phyloP scores from a whole-genome alignment of 1,284 basidiomycete species.

The Schizopora paradoxa region DNA sequence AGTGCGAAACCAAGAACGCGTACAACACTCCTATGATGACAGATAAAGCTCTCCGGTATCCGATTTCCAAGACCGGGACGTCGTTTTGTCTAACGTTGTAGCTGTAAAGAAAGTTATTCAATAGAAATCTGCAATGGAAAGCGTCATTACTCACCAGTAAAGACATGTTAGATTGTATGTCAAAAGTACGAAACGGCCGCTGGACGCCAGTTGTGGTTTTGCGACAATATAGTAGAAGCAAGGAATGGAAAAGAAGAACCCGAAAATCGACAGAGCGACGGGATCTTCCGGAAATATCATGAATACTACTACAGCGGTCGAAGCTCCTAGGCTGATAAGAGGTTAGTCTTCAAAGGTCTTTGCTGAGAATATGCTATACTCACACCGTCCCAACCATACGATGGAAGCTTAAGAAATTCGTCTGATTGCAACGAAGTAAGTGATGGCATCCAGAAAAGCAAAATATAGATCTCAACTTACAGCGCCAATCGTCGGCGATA shows the following conservation, averaged over 20 bases:
- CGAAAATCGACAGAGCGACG: constrained; percentile 72
- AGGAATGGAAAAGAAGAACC: constrained; percentile 87
- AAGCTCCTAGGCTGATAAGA: constrained; percentile 65
- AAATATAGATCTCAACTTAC: constrained; percentile 37
- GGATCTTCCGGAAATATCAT: constrained; percentile 74
- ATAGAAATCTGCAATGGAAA: not conserved
- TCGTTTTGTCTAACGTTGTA: constrained; percentile 79
- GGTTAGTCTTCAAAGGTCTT: not conserved
- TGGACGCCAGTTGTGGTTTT: constrained; percentile 73
- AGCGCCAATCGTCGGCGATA: constrained; percentile 83
- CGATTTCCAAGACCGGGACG: constrained; percentile 67
- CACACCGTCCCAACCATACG: constrained; percentile 82
- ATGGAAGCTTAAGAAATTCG: constrained; percentile 74
- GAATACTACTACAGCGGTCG: constrained; percentile 69
- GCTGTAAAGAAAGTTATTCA: constrained; percentile 34
- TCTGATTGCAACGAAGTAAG: constrained; percentile 40
- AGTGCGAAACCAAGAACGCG: constrained; percentile 82
- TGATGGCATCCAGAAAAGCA: constrained; percentile 8
- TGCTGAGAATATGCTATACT: constrained; percentile 24
- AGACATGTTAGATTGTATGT: constrained; percentile 91
- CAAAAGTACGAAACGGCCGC: constrained; percentile 83
- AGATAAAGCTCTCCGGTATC: constrained; percentile 69
- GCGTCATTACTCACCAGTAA: constrained; percentile 54
- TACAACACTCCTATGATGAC: constrained; percentile 89
- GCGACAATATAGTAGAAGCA: constrained; percentile 91